Conservation (phyloP, 1,284 basidiomycete species). For the Cutaneotrichosporon mucoides region DNA sequence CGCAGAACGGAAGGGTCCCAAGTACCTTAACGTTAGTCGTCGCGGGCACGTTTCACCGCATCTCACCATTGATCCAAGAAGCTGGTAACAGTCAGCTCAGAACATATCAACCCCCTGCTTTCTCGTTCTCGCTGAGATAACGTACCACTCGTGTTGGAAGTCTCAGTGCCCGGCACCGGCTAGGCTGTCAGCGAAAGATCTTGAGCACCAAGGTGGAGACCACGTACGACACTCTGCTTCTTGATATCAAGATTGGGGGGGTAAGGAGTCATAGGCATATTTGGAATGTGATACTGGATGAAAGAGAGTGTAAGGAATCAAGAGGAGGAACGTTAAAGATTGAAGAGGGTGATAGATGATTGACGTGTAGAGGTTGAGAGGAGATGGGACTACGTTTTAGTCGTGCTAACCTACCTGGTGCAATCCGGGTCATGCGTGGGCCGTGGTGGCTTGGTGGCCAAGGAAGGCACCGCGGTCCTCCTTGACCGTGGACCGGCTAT, state of each 20-base stretch:
- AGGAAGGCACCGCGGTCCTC: neutral
- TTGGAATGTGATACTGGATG: no score
- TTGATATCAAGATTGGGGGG: slow-evolving; percentile 29
- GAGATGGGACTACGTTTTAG: no score
- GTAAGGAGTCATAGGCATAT: slow-evolving; percentile 12
- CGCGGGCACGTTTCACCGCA: neutral
- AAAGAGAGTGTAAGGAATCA: no score
- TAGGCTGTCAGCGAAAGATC: slow-evolving; percentile 8
- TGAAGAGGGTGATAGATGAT: no score
- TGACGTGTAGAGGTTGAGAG: no score
- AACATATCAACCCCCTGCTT: no score
- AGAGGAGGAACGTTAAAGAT: no score
- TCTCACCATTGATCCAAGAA: slow-evolving; percentile 8
- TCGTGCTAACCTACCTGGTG: no score
- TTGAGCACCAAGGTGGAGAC: no score
- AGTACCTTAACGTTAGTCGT: neutral
- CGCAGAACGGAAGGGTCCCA: slow-evolving; percentile 8
- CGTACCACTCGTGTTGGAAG: slow-evolving; percentile 32
- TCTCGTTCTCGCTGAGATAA: neutral
- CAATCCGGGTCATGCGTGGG: no score
- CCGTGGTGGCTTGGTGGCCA: no score
- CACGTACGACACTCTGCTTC: slow-evolving; percentile 38
- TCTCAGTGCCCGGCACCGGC: slow-evolving; percentile 35
- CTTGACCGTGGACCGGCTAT: neutral
- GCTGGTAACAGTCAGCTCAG: neutral